Base-by-base conservation (phyloP, 140 eudicot genomes). In the Stevia rebaudiana region DNA sequence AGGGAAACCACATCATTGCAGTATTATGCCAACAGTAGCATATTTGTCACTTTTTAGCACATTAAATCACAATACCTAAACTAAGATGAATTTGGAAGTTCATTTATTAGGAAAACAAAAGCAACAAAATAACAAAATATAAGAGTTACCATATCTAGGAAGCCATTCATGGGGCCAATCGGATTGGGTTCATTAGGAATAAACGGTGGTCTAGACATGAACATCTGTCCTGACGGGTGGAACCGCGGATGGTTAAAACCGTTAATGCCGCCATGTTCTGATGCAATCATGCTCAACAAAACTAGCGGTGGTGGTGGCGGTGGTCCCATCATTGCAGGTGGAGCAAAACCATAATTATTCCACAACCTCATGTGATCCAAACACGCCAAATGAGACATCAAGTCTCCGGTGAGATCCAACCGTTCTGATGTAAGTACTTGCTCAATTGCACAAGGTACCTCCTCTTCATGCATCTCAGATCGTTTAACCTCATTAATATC, bases 371-470 rank as follows among this genome's bases (percentile, higher is more conserved):
- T 74, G 59, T 21, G 64, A 35, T 74, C 79, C 69, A 74, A 67
- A 61, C 79, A 74, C 3, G 33, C 57, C 65, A 67, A 28, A 36
- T 74, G 74, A 49, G 74, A 15, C 36, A 31, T 40, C 65, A 74
- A 59, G 61, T 74, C 79, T 41, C 79, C 79, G 0, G 79, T 60
- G 11, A 74, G 79, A 74, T 74, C 79, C 79, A 74, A 62, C 46
- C 44, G 64, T 59, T 50, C 79, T 9, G 63, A 74, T 58, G 49
- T 63, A 39, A 17, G 21, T 55, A 28, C 54, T 40, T 53, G 54
- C 63, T 52, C 61, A 13, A 49, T 12, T 21, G 24, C 62, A 19
- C 18, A 66, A 51, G 53, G 51, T 57, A 58, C 62, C 47, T 50
- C 68, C 40, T 51, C 76, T 57, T 65, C 68, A 65, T 35, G 44